Conservation (phyloP, 1,284 basidiomycete genomes). For the Rhodotorula sp. region DNA sequence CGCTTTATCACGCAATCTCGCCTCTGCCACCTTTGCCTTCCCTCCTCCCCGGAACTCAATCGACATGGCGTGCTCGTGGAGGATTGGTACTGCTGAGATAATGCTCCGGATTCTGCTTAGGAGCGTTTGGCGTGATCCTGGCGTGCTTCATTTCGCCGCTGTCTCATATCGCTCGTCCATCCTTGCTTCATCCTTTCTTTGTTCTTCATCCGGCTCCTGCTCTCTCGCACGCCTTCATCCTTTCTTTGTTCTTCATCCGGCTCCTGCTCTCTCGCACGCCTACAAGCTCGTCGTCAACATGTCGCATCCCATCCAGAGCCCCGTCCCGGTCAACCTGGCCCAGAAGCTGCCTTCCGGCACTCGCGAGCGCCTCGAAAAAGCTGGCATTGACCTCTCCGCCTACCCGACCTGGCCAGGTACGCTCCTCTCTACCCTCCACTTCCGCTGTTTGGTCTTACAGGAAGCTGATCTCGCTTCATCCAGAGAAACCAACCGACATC, state of each 20-base stretch:
- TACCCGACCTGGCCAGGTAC: slow-evolving; percentile 10
- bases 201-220: not conserved
- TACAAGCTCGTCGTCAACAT: not conserved
- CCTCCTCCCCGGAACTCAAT: not conserved
- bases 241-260: no score
- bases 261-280: not conserved
- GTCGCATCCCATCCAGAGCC: slow-evolving; percentile 1
- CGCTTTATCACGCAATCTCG: not conserved
- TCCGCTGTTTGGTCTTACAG: slow-evolving; percentile 14
- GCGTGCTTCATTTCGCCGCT: not conserved
- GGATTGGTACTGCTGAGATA: not conserved
- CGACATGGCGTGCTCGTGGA: not conserved
- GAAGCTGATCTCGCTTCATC: slow-evolving; percentile 7
- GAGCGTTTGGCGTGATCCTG: not conserved
- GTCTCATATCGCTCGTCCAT: not conserved
- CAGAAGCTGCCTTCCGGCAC: not conserved
- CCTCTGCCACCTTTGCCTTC: not conserved
- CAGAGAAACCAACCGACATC: slow-evolving; percentile 7
- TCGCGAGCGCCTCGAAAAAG: slow-evolving; percentile 8
- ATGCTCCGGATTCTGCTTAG: not conserved
- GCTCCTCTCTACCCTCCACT: no score
- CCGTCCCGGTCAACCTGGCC: slow-evolving; percentile 1
- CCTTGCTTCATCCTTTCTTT: not conserved
- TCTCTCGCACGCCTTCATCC: not conserved
- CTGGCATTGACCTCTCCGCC: not conserved